Base-by-base conservation (phyloP, 108 stramenopile genomes). In the Skeletonema menzelii region DNA sequence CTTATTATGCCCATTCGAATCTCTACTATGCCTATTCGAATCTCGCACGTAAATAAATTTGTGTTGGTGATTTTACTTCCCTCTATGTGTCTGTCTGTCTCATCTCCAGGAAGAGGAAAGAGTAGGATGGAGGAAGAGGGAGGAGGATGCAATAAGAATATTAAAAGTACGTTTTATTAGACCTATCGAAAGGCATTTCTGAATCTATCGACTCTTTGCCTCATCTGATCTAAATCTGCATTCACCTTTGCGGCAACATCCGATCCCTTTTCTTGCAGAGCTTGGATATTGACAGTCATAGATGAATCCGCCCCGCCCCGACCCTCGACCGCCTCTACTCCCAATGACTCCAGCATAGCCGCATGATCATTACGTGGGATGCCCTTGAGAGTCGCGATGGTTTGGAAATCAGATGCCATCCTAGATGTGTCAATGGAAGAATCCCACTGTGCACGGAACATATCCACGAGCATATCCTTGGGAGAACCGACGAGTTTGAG, bases 401-500 rank as follows among this genome's bases (percentile, higher is more conserved):
- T 79, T 68, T 91, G 88, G 7, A 98, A 80, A 59, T 98, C 97
- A 30, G 80, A 53, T 27, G 84, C 91, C 57, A 91, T 74, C 17
- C 95, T 92, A 56, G 88, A 86, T 20, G 80, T 81, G 61, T 78
- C 63, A 19, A 78, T 78, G 27, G 77, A 78, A 65, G 63, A 70
- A 3, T 89, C 88, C 97, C 96, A 96, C 81, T 97, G 95, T 44
- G 86, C 87, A 42, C 84, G 84, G 80, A 96, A 95, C 37, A 96
- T 92, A 32, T 97, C 98, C 64, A 97, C 85, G 19, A 99, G 85
- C 55, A 95, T 67, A 28, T 91, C 91, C 13, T 69, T 73, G 8
- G 98, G 97, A 20, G 97, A 95, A 13, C 95, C 97, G 4, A 97
- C 93, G 55, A 99, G 88, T 80, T 99, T 99, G 22, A 99, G 90